phyloP scores from a whole-genome alignment of 306 rosid species.

The Senna tora region DNA sequence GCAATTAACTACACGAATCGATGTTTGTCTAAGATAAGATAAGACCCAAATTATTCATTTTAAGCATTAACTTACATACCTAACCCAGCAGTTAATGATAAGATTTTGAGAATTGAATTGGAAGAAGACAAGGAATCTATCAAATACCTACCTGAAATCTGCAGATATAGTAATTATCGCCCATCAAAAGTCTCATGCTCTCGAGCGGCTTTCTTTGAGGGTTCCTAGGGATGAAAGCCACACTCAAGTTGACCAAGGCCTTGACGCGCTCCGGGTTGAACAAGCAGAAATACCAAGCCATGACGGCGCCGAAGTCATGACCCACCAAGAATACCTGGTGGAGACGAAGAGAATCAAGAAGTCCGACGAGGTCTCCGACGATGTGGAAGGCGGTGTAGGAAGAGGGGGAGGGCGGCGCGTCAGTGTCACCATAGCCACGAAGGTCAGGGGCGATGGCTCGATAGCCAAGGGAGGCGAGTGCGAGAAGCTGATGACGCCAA shows the following conservation, averaged over 20 bases:
- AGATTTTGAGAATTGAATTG: too few relatives aligned
- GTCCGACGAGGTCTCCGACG: slow-evolving; percentile 67
- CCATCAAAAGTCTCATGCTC: slow-evolving; percentile 43
- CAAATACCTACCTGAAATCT: slow-evolving; percentile 59
- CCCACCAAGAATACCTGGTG: slow-evolving; percentile 68
- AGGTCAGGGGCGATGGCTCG: slow-evolving; percentile 81
- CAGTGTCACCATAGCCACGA: slow-evolving; percentile 75
- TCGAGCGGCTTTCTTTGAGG: slow-evolving; percentile 44
- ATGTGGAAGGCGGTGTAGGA: slow-evolving; percentile 62
- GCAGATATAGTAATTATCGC: slow-evolving; percentile 67
- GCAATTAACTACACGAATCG: neutral
- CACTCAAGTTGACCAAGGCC: slow-evolving; percentile 73
- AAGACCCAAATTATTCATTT: neutral
- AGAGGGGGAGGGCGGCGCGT: slow-evolving; percentile 53
- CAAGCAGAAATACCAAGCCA: slow-evolving; percentile 68
- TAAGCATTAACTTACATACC: neutral
- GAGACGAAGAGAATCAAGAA: slow-evolving; percentile 54
- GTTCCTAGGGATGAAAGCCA: slow-evolving; percentile 48
- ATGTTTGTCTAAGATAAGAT: neutral
- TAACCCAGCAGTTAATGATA: neutral
- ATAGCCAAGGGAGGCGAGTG: slow-evolving; percentile 64
- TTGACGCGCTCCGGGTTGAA: slow-evolving; percentile 64
- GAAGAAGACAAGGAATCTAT: neutral
- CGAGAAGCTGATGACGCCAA: slow-evolving; percentile 79
- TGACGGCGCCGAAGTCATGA: slow-evolving; percentile 71